Percentiles rank a stretch among this genome's conserved stretches.
phyloP scores from a whole-genome alignment of 1,284 basidiomycete genomes.

The Cryptococcus amylolentus region DNA sequence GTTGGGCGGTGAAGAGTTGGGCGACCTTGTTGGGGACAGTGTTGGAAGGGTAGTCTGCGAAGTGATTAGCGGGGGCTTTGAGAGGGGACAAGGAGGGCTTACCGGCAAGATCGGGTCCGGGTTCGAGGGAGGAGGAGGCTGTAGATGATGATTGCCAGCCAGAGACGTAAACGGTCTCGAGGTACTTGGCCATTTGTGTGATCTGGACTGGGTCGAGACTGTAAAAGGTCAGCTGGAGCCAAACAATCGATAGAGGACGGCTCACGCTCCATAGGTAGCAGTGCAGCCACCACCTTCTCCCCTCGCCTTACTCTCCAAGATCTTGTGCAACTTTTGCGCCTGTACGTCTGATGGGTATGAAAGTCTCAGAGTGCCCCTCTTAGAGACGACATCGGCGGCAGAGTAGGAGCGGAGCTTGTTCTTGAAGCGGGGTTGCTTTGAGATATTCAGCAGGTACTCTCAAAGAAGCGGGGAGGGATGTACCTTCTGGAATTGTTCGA shows the following conservation, averaged over 20 bases:
- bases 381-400: constrained; percentile 87
- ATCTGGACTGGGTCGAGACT: constrained; percentile 94
- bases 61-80: not conserved
- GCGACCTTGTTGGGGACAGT: constrained; percentile 63
- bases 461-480: constrained; percentile 18
- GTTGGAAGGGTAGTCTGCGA: constrained; percentile 60
- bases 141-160: constrained; percentile 93
- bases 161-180: constrained; percentile 92
- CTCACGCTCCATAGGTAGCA: constrained; percentile 87
- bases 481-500: constrained; percentile 93
- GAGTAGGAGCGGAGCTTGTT: constrained; percentile 85
- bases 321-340: constrained; percentile 80
- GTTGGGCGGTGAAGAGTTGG: constrained; percentile 61
- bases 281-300: constrained; percentile 49
- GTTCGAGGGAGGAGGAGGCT: constrained; percentile 89
- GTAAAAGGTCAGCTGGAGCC: not conserved
- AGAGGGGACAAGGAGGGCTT: constrained; percentile 19
- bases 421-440: constrained; percentile 77
- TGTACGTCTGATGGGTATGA: constrained; percentile 80
- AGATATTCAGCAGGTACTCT: not conserved
- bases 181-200: constrained; percentile 90
- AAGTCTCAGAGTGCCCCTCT: constrained; percentile 83
- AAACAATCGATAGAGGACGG: constrained; percentile 33
- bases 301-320: constrained; percentile 49
- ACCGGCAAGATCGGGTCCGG: constrained; percentile 94